phyloP scores from a whole-genome alignment of 1,284 basidiomycete genomes.

The Salmacisia buchloeana region DNA sequence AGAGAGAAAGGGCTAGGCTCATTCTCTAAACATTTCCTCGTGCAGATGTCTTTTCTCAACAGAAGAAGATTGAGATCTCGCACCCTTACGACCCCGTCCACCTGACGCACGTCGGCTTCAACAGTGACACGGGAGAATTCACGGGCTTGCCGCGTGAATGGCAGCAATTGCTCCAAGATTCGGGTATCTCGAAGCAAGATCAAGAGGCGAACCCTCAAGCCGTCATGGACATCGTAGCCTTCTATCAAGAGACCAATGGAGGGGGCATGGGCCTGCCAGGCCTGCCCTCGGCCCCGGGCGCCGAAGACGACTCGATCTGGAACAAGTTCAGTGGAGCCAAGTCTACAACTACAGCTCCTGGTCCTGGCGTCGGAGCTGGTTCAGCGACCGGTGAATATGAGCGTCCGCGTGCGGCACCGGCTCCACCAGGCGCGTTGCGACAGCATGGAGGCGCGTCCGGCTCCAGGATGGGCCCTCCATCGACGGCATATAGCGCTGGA shows the following conservation, averaged over 20 bases:
- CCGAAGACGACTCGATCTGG: conserved; percentile 47
- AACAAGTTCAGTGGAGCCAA: conserved; percentile 48
- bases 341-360: conserved; percentile 15
- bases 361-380: conserved; percentile 20
- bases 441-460: background rate
- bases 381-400: conserved; percentile 25
- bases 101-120: conserved; percentile 98
- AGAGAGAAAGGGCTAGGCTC: background rate
- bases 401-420: conserved; percentile 31
- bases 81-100: conserved; percentile 98
- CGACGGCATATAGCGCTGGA: conserved; percentile 14
- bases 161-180: conserved; percentile 94
- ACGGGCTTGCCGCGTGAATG: conserved; percentile 94
- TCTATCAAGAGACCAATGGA: conserved; percentile 69
- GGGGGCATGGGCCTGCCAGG: conserved; percentile 14
- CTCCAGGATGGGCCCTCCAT: conserved; percentile 10
- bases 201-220: conserved; percentile 98
- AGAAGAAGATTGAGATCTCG: conserved; percentile 86
- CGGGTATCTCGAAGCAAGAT: conserved; percentile 86
- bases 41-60: conserved; percentile 67
- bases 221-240: conserved; percentile 97
- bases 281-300: background rate
- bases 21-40: background rate
- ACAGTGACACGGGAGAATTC: conserved; percentile 93
- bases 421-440: conserved; percentile 22